These are phyloP conservation scores for Tripidium arundinaceum DNA, from an alignment of 202 grass and related monocot species.

Conservation along the genomic window DNA sequence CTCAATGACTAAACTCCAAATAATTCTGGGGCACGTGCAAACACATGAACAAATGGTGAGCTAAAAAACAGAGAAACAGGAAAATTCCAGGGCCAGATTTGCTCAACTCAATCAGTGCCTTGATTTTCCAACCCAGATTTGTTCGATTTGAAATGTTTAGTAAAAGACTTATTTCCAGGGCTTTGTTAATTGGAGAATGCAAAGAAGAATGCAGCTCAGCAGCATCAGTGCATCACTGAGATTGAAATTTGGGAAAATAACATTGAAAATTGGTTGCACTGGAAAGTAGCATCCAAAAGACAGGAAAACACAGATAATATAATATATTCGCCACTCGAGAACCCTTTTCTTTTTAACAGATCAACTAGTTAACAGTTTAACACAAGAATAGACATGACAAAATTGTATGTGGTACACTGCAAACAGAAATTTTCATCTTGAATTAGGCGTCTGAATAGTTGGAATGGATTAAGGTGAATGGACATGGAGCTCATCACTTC, in stretches of 20 bases:
- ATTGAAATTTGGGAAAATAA: background rate
- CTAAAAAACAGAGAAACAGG: background rate
- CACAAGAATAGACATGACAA: background rate
- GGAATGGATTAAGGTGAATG: background rate
- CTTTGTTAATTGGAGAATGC: background rate
- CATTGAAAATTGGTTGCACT: background rate
- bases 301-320: background rate
- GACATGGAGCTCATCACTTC: background rate
- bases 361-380: background rate
- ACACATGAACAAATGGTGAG: constrained; percentile 6
- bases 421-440: background rate
- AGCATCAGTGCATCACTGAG: background rate
- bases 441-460: background rate
- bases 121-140: background rate
- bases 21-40: background rate
- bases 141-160: background rate
- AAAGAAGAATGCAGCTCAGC: background rate
- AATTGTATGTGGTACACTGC: background rate
- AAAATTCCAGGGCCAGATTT: background rate
- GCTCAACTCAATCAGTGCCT: background rate
- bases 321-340: background rate
- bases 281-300: background rate
- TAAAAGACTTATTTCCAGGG: background rate
- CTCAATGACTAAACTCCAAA: background rate
- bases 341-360: background rate